Percentiles rank a stretch among this genome's conserved stretches.
These are phyloP conservation scores for Jackrogersella multiformis DNA, from an alignment of 495 filamentous ascomycete species.

Conservation along the genomic window DNA sequence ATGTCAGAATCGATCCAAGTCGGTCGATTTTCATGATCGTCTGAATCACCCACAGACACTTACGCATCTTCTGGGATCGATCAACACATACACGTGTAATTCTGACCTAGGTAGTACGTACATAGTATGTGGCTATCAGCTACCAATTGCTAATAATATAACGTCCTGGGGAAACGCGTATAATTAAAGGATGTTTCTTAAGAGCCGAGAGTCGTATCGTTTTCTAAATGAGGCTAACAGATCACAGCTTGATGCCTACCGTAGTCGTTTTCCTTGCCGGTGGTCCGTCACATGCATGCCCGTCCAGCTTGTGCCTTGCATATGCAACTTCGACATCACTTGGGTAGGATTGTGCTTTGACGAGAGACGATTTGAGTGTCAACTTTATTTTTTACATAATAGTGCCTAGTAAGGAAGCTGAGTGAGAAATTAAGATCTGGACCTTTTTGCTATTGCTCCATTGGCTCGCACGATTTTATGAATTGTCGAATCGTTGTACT, in stretches of 20 bases:
- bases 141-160: conserved; percentile 1
- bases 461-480: conserved; percentile 5
- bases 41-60: conserved; percentile 27
- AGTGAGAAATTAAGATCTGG: conserved; percentile 32
- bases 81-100: conserved; percentile 1
- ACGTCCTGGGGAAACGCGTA: conserved; percentile 3
- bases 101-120: too few species aligned
- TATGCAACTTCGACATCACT: conserved; percentile 33
- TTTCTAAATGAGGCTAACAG: conserved; percentile 36
- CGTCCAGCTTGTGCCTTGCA: conserved; percentile 38
- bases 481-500: conserved; percentile 12
- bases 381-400: conserved; percentile 22
- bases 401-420: too few species aligned
- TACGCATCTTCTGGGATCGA: conserved; percentile 19
- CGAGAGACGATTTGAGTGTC: conserved; percentile 17
- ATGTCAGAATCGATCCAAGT: conserved; percentile 29
- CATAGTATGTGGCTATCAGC: conserved; percentile 1
- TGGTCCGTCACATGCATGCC: conserved; percentile 39
- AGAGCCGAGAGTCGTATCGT: conserved; percentile 24
- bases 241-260: conserved; percentile 20
- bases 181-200: conserved; percentile 20
- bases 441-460: conserved; percentile 11
- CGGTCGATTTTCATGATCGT: conserved; percentile 19
- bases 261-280: conserved; percentile 13
- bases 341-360: conserved; percentile 31